Evolutionary conservation across 306 rosid genomes (phyloP), one percentile per base, ranked within the genome.

Genomic region (Gynostemma pentaphyllum): DNA sequence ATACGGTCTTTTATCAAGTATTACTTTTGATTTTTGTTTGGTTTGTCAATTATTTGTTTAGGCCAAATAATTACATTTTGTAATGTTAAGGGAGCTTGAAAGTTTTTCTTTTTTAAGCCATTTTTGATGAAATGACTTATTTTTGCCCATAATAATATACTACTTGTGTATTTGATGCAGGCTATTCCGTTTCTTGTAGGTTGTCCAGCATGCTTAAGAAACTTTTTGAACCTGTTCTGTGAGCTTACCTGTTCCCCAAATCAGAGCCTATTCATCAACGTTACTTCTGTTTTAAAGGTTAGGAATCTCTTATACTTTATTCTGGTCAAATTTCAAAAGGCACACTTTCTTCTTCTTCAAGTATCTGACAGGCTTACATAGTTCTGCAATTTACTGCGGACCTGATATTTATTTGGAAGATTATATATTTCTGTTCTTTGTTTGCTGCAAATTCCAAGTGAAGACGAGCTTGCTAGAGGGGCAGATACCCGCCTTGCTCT

Each of bases 121-220:
- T 60, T 22, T 40, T 23, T 40, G 22, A 23, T 40, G 49, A 23
- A 40, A 61, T 14, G 37, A 61, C 66, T 22, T 60, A 5, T 22
- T 40, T 39, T 60, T 28, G 22, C 66, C 66, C 66, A 26, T 40
- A 23, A 26, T 40, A 23, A 61, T 48, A 59, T 51, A 55, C 19
- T 55, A 62, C 39, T 26, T 19, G 5, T 47, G 67, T 45, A 55
- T 66, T 57, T 64, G 71, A 76, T 68, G 87, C 96, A 92, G 99
- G 99, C 94, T 22, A 88, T 92, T 75, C 99, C 99, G 55, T 79
- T 92, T 65, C 95, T 92, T 64, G 99, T 92, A 64, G 95, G 99
- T 66, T 92, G 99, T 78, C 99, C 99, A 34, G 90, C 99, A 49
- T 92, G 99, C 87, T 82, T 92, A 73, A 84, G 99, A 76, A 92